Conservation (phyloP, 108 stramenopile genomes). For the Pinguiococcus pyrenoidosus region DNA sequence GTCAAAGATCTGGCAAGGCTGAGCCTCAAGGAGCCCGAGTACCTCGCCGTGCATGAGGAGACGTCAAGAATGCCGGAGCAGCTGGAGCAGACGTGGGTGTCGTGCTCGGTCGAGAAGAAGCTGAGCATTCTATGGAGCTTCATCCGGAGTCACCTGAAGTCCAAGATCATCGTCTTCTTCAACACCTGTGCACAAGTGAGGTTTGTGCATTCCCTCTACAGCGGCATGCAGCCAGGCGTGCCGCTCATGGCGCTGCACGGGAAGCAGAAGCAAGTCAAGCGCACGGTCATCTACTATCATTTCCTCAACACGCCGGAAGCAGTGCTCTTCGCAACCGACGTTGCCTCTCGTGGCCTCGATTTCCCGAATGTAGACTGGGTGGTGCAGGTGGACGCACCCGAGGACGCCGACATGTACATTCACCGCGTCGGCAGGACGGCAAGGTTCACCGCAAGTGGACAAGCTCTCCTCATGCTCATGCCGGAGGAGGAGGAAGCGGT, state of each 20-base stretch:
- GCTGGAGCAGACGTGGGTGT: conserved; percentile 70
- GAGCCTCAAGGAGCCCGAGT: conserved; percentile 29
- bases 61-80: conserved; percentile 75
- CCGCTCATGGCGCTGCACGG: conserved; percentile 95
- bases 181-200: conserved; percentile 89
- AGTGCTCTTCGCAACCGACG: conserved; percentile 89
- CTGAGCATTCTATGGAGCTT: conserved; percentile 88
- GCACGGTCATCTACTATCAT: conserved; percentile 88
- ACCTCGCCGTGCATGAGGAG: conserved; percentile 34
- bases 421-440: conserved; percentile 93
- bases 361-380: conserved; percentile 98
- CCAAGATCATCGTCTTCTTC: conserved; percentile 91
- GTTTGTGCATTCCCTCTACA: conserved; percentile 74
- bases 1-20: conserved; percentile 34
- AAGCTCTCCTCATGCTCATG: conserved; percentile 65
- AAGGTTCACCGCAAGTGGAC: conserved; percentile 39
- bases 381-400: conserved; percentile 91
- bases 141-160: conserved; percentile 79
- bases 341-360: conserved; percentile 87
- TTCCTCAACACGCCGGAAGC: conserved; percentile 65
- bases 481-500: conserved; percentile 68
- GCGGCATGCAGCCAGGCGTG: conserved; percentile 82
- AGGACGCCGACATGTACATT: conserved; percentile 64
- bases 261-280: conserved; percentile 79
- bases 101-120: conserved; percentile 75